Base-by-base conservation (phyloP, 108 stramenopile genomes). In the Stephanodiscus triporus region DNA sequence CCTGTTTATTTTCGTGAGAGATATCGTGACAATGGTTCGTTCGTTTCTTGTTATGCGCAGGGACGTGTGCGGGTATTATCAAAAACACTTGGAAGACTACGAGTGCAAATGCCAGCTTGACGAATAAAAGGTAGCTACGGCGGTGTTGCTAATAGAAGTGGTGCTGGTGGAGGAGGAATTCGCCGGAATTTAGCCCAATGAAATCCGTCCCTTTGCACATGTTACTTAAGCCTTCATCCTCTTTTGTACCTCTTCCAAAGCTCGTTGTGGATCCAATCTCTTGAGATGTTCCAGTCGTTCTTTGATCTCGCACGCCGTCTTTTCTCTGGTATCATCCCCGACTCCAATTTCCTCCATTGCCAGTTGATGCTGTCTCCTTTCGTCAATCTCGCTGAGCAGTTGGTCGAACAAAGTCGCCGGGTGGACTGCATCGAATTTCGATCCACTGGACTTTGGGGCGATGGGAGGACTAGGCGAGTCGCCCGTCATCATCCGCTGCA, bases 41-140 rank as follows among this genome's bases (percentile, higher is more conserved):
- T n/a, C n/a, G n/a, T n/a, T n/a, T n/a, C n/a, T n/a, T n/a, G n/a
- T n/a, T n/a, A n/a, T n/a, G n/a, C n/a, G n/a, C n/a, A n/a, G 83
- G 38, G 91, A 92, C 78, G 89, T 94, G 13, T 94, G 93, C 74
- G 88, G 81, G 2, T 94, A 94, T 66, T 94, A 94, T 80, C 73
- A 86, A 56, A 76, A 91, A 54, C 82, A 65, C 48, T 92, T 89
- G 73, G 88, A 88, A 0, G 87, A 88, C 66, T 94, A 94, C 75
- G 87, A 94, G 59, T 94, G 93, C 75, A 84, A 83, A 19, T 94
- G 93, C 51, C 63, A 66, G 65, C 10, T 81, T 45, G 75, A 81
- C 10, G 63, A 81, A 61, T 67, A 68, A 32, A 62, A 68, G 48
- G 48, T n/a, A n/a, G n/a, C n/a, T n/a, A n/a, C n/a, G n/a, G 20